phyloP scores from a whole-genome alignment of 768 basidiomycete species.

The Boletus rufocinnamomeus region DNA sequence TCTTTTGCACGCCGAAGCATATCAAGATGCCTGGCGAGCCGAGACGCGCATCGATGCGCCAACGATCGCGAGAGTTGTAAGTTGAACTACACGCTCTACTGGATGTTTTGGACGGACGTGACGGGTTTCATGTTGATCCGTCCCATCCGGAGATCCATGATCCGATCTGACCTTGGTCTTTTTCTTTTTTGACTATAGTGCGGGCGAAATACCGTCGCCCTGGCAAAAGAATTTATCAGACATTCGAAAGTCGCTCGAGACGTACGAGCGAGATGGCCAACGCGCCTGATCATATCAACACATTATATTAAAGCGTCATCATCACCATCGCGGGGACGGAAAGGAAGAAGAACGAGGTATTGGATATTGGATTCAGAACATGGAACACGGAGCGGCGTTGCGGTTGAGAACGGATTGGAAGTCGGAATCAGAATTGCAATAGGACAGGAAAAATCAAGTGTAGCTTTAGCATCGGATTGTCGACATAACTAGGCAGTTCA shows the following conservation, averaged over 20 bases:
- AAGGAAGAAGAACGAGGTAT: neutral
- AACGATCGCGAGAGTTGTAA: conserved; percentile 30
- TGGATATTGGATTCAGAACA: neutral
- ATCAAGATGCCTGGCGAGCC: conserved; percentile 52
- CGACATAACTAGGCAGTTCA: conserved; percentile 3
- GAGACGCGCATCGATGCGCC: conserved; percentile 23
- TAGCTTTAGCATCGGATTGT: conserved; percentile 25
- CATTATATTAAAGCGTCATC: neutral
- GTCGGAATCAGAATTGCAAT: neutral
- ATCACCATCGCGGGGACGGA: neutral
- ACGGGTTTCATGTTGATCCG: neutral
- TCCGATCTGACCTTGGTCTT: conserved; percentile 1
- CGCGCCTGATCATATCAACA: conserved; percentile 12
- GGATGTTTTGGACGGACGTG: neutral
- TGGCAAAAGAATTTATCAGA: conserved; percentile 33
- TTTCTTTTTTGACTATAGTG: conserved; percentile 8
- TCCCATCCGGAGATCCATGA: neutral
- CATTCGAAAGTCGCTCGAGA: conserved; percentile 36
- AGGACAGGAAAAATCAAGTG: conserved; percentile 9
- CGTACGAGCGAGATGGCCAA: conserved; percentile 17
- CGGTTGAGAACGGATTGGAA: neutral
- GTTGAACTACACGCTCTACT: neutral
- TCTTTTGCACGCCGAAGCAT: conserved; percentile 53
- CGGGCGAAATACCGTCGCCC: conserved; percentile 31
- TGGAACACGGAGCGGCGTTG: neutral